Evolutionary conservation across 2,329 filamentous ascomycete genomes (phyloP), one percentile per base, ranked within the genome.

Genomic region (Scorias spongiosa): DNA sequence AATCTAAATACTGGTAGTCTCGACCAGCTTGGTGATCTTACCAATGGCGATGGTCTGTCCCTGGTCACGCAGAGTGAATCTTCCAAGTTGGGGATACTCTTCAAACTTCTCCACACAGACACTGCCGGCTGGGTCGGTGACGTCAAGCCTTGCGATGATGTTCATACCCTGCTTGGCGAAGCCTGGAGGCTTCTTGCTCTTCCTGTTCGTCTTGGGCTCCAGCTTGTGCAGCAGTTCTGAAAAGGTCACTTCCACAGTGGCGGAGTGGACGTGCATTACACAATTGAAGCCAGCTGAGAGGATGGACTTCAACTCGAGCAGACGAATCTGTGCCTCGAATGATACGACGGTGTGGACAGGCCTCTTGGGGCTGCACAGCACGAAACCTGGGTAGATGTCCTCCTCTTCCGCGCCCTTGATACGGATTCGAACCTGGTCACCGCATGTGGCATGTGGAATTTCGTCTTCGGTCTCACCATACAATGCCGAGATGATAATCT

Each of bases 11-110:
- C 3, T 36, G 32, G 32, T 12, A 36, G 11, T 15, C 15, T 65
- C 69, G 54, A 84, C 77, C 48, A 98, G 75, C 74, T 88, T 95
- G 47, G 86, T 95, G 63, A 98, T 93, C 76, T 98, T 98, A 59
- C 91, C 91, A 68, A 98, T 98, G 45, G 91, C 91, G 69, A 98
- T 95, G 0, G 91, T 98, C 83, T 96, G 89, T 57, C 91, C 91
- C 80, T 96, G 59, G 44, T 60, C 87, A 74, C 87, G 74, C 43
- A 93, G 73, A 14, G 87, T 93, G 65, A 93, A 93, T 38, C 87
- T 80, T 57, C 87, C 87, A 65, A 94, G 76, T 66, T 96, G 91
- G 47, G 88, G 81, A 66, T 96, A 95, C 61, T 96, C 89, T 60
- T 95, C 88, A 56, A 95, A 98, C 50, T 75, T 78, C 68, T 98